A percentile compares a stretch with the other conserved stretches of the same genome.
Conservation (phyloP, 495 filamentous ascomycete species). For the Glutinoglossum americanum region DNA sequence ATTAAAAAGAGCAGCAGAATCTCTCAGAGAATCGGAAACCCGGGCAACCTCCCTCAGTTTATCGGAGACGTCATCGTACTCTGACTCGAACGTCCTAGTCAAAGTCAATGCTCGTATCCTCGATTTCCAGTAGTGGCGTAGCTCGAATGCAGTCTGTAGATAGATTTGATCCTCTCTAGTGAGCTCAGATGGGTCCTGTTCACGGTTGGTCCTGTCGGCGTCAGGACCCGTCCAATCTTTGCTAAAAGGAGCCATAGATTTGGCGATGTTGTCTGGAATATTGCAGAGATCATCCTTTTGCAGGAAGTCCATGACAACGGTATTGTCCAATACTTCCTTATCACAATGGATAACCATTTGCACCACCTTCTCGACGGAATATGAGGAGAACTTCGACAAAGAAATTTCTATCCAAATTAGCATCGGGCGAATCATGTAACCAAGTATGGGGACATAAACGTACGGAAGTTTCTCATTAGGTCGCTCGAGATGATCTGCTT, state of each 20-base stretch:
- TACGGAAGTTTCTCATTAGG: constrained; percentile 69
- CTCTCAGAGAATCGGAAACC: constrained; percentile 73
- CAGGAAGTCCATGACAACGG: constrained; percentile 93
- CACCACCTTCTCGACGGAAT: constrained; percentile 59
- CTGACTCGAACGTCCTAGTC: constrained; percentile 64
- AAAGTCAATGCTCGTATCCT: constrained; percentile 77
- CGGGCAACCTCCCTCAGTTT: constrained; percentile 64
- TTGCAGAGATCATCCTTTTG: constrained; percentile 79
- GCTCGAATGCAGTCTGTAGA: constrained; percentile 75
- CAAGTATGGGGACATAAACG: constrained; percentile 10
- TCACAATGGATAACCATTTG: constrained; percentile 95
- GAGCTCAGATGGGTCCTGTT: constrained; percentile 73
- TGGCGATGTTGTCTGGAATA: constrained; percentile 74
- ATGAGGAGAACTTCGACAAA: constrained; percentile 68
- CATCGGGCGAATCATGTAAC: not conserved
- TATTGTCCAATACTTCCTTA: constrained; percentile 71
- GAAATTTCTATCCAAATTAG: constrained; percentile 44
- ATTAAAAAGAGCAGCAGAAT: constrained; percentile 83
- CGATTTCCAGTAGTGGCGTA: constrained; percentile 97
- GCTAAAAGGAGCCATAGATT: constrained; percentile 83
- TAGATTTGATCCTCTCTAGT: constrained; percentile 92
- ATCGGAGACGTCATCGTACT: constrained; percentile 75
- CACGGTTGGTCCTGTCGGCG: constrained; percentile 53
- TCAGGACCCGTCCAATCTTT: constrained; percentile 90
- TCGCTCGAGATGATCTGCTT: constrained; percentile 92